Conservation (phyloP, 23 red algal genomes). For the Porphyridium purpureum region DNA sequence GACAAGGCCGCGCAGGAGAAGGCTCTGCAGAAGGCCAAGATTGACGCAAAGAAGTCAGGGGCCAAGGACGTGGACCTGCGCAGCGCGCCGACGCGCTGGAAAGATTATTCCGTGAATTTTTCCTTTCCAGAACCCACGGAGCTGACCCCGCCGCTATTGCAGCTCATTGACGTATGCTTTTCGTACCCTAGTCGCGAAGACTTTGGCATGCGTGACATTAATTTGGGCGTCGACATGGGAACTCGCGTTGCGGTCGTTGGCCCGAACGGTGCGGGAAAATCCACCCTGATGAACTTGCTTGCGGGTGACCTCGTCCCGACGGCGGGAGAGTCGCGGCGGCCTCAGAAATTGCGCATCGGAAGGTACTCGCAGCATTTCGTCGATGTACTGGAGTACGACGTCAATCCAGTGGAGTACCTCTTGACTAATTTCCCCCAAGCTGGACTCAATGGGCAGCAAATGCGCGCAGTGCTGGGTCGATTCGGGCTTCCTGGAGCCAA, state of each 20-base stretch:
- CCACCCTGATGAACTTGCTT: conserved; percentile 4
- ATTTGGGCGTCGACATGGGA: conserved; percentile 79
- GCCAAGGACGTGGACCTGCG: background rate
- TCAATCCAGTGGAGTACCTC: conserved; percentile 59
- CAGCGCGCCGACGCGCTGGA: background rate
- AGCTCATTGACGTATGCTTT: conserved; percentile 78
- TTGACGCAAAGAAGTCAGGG: background rate
- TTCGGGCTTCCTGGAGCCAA: conserved; percentile 18
- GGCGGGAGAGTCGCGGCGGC: conserved; percentile 24
- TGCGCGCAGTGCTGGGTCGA: conserved; percentile 17
- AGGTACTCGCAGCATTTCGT: conserved; percentile 85
- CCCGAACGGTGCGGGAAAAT: conserved; percentile 3
- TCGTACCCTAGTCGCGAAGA: conserved; percentile 53
- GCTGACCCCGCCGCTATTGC: conserved; percentile 60
- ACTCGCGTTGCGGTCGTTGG: conserved; percentile 60
- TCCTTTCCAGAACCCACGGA: conserved; percentile 57
- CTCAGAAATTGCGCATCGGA: conserved; percentile 59
- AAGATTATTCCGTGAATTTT: conserved; percentile 12
- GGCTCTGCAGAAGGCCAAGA: background rate
- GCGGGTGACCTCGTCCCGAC: background rate
- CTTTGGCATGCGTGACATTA: conserved; percentile 41
- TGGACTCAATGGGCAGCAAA: background rate
- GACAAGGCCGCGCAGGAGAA: background rate
- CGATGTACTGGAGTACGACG: conserved; percentile 44
- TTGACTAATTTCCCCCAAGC: conserved; percentile 28